Evolutionary conservation across 345 rosid genomes (phyloP), one percentile per base, ranked within the genome.

Genomic region (Lepidium africanum): DNA sequence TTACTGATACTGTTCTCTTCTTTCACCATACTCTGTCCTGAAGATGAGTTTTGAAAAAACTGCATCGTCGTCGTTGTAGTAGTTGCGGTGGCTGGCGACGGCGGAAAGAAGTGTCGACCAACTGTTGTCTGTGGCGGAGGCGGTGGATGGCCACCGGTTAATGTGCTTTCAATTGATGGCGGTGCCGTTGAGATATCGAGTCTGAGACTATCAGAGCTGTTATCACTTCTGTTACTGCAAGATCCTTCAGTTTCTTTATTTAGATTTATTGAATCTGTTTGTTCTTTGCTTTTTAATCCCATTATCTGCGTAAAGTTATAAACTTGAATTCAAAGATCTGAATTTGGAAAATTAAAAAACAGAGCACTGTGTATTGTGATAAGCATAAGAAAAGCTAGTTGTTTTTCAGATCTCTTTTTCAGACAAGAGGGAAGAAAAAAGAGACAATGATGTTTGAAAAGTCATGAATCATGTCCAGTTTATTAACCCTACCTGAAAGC

Each of bases 241-340:
- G 90, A 91, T 11, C 96, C 97, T 59, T 89, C 96, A 0, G 97
- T 94, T 73, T 94, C 99, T 80, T 91, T 94, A 76, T 91, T 94
- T 37, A 91, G 86, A 71, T 94, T 94, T 62, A 91, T 91, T 4
- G 93, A 86, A 42, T 91, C 96, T 5, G 91, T 81, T 40, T 91
- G 85, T 65, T 89, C 99, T 81, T 85, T 86, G 76, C 59, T 83
- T 80, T 89, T 94, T 72, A 94, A 78, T 70, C 93, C 85, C 96
- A 86, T 37, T 69, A 94, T 82, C 99, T 94, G 88, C 35, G 4
- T 58, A 58, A 38, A 37, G 19, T 11, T 10, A 12, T 1, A 38
- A 11, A 57, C 4, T 11, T 12, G 5, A 37, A 48, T 72, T 46
- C 32, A 27, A 27, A 55, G 39, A 43, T 36, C 54, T 40, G 9